phyloP scores from a whole-genome alignment of 1,284 basidiomycete genomes.

The Salmacisia buchloeana region DNA sequence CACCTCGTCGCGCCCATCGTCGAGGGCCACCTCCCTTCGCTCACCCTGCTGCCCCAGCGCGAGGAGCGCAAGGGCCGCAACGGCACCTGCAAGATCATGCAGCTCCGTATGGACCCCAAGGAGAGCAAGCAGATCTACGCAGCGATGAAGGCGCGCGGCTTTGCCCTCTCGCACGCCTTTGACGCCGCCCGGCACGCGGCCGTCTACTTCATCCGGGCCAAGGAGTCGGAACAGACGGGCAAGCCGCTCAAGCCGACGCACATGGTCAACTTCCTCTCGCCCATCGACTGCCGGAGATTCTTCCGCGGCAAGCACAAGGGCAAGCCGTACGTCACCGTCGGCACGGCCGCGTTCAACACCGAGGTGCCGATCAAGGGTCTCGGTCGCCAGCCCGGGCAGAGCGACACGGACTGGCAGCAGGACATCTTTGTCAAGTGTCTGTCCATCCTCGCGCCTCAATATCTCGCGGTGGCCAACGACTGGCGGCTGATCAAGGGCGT shows the following conservation, averaged over 20 bases:
- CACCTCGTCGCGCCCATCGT: slow-evolving; percentile 3
- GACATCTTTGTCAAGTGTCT: neutral
- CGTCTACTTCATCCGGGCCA: slow-evolving; percentile 4
- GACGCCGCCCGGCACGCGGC: slow-evolving; percentile 7
- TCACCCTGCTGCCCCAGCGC: neutral
- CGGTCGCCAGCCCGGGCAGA: neutral
- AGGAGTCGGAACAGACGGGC: neutral
- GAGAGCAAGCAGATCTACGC: slow-evolving; percentile 5
- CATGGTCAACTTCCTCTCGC: slow-evolving; percentile 10
- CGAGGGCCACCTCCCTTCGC: neutral
- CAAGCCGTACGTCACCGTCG: slow-evolving; percentile 5
- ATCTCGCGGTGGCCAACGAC: neutral
- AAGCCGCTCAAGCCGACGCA: slow-evolving; percentile 4
- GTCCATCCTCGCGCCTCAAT: neutral
- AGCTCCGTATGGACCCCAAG: neutral
- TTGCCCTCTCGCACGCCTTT: neutral
- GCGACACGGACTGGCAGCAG: neutral
- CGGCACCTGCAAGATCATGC: neutral
- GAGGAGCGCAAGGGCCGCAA: neutral
- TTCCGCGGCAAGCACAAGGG: neutral
- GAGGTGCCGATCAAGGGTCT: neutral
- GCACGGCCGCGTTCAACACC: slow-evolving; percentile 4
- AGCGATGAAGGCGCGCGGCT: neutral
- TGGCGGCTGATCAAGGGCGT: slow-evolving; percentile 1
- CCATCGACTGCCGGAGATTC: slow-evolving; percentile 5